Base-by-base conservation (phyloP, 495 filamentous ascomycete genomes). In the Tuber borchii region DNA sequence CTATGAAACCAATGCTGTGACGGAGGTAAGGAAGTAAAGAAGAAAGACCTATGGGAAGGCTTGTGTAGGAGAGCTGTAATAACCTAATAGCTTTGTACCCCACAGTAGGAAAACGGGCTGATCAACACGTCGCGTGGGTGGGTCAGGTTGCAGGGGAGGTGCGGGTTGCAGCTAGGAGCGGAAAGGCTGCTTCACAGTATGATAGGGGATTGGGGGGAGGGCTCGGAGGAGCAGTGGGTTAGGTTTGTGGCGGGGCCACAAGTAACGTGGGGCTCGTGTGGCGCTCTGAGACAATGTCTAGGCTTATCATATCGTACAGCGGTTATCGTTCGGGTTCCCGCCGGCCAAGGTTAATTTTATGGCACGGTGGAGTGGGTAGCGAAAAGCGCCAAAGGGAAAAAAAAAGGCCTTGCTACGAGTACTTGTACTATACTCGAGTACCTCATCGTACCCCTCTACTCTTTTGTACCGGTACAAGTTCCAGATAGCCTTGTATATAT, bases 91-190 rank as follows among this genome's bases (percentile, higher is more conserved):
- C 56, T 65, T 19, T 34, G 46, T 26, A 37, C 45, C 17, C 61
- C 39, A 26, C 61, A 12, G 72, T 12, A 10, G 26, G 56, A 34
- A 65, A 65, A 65, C 56, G 12, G 56, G 26, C 14, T 65, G 56
- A 34, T 65, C 56, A 65, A 34, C 17, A 31, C 12, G 56, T 34
- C 22, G 70, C 44, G 70, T 42, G 70, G 31, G 43, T 71, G 70
- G 70, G 44, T 71, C 5, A 19, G 70, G 70, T 42, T 42, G 70
- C 39, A 45, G 70, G 70, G 70, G 70, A 71, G 70, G 22, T 40
- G 39, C 44, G 44, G 34, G 70, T 71, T 71, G 22, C 56, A 65
- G 56, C 26, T 65, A 14, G 56, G 56, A 34, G 56, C 14, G 56
- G 56, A 65, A 34, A 34, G 56, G 39, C 39, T 40, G n/a, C 51